phyloP scores from a whole-genome alignment of 345 rosid species.

The Dipteronia dyeriana region DNA sequence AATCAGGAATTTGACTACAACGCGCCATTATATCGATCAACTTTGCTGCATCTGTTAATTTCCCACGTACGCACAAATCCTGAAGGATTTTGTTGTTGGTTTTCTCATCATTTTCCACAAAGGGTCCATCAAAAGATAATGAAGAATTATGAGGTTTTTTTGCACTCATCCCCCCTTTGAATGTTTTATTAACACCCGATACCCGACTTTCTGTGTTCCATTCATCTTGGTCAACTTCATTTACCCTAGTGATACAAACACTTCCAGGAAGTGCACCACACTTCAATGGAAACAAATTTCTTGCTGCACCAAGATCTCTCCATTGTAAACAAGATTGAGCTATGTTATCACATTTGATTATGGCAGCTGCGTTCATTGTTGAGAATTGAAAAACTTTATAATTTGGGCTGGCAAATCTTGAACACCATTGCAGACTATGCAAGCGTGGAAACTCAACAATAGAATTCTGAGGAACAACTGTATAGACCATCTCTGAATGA shows the following conservation, averaged over 20 bases:
- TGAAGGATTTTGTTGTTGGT: constrained; percentile 69
- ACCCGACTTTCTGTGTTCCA: constrained; percentile 36
- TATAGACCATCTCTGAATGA: constrained; percentile 43
- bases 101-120: constrained; percentile 53
- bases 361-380: constrained; percentile 8
- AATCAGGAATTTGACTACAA: constrained; percentile 71
- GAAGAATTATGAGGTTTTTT: constrained; percentile 30
- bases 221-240: constrained; percentile 44
- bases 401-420: constrained; percentile 27
- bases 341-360: constrained; percentile 12
- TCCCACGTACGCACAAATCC: constrained; percentile 56
- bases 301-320: constrained; percentile 27
- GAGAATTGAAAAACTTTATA: constrained; percentile 21
- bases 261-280: constrained; percentile 40
- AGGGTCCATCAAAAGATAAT: constrained; percentile 42
- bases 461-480: constrained; percentile 37
- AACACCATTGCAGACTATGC: constrained; percentile 25
- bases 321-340: constrained; percentile 23
- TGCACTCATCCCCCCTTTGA: constrained; percentile 27
- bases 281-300: constrained; percentile 26
- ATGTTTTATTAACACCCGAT: constrained; percentile 25
- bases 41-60: constrained; percentile 50
- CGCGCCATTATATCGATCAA: constrained; percentile 77
- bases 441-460: constrained; percentile 34
- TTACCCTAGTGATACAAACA: constrained; percentile 36